Evolutionary conservation across 129 eudicot genomes (phyloP).

Genomic region (Cynara cardunculus): DNA sequence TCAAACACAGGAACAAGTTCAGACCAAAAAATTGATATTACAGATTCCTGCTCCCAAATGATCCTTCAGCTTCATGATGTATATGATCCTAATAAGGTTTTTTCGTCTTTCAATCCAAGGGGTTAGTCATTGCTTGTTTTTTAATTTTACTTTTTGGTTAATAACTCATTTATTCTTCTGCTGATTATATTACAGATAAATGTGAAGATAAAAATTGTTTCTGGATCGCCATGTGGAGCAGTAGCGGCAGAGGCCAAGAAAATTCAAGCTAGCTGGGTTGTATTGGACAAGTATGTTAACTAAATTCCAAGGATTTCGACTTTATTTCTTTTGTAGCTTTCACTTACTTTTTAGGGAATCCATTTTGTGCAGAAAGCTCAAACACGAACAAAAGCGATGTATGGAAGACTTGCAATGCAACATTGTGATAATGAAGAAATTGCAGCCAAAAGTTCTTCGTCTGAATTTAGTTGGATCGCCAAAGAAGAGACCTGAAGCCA

Average conservation of each 20-base stretch:
- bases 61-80: slow-evolving; percentile 97
- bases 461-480: slow-evolving; percentile 78
- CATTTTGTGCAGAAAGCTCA: slow-evolving; percentile 60
- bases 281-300: slow-evolving; percentile 76
- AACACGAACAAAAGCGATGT: slow-evolving; percentile 76
- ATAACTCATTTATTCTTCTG: slow-evolving; percentile 8
- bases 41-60: slow-evolving; percentile 97
- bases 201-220: slow-evolving; percentile 81
- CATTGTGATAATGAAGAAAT: slow-evolving; percentile 83
- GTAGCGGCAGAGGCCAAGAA: slow-evolving; percentile 92
- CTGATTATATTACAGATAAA: slow-evolving; percentile 52
- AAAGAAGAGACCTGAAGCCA: slow-evolving; percentile 42
- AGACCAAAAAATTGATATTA: slow-evolving; percentile 71
- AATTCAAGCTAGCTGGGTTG: slow-evolving; percentile 87
- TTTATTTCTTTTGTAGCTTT: background rate
- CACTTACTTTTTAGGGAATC: background rate
- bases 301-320: background rate
- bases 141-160: background rate
- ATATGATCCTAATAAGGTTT: slow-evolving; percentile 92
- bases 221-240: slow-evolving; percentile 78
- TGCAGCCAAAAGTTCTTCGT: slow-evolving; percentile 90
- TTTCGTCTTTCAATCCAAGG: background rate
- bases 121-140: background rate
- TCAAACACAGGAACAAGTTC: slow-evolving; percentile 51
- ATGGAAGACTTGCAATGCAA: slow-evolving; percentile 98